Conservation (phyloP, 2,329 filamentous ascomycete genomes). For the Aspergillus luchuensis region DNA sequence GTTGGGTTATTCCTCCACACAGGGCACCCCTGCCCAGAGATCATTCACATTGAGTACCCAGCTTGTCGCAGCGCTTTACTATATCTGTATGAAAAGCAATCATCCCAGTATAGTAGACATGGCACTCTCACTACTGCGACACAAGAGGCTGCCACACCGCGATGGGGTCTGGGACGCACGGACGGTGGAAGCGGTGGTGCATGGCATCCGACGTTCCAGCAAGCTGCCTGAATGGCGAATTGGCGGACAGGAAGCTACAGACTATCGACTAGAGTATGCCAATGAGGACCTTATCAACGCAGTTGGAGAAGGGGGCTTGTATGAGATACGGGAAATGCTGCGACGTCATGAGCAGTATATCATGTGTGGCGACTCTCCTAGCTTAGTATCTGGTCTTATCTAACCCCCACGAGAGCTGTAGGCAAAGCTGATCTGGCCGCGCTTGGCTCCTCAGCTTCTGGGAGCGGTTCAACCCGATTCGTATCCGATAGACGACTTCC, state of each 20-base stretch:
- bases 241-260: not conserved
- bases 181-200: slow-evolving; percentile 7
- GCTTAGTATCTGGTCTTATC: too few relatives aligned
- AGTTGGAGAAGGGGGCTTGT: not conserved
- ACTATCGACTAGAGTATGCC: not conserved
- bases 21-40: not conserved
- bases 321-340: not conserved
- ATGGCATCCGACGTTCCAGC: not conserved
- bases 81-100: slow-evolving; percentile 26
- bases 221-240: not conserved
- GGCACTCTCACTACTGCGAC: slow-evolving; percentile 21
- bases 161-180: slow-evolving; percentile 29
- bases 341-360: not conserved
- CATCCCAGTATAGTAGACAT: slow-evolving; percentile 11
- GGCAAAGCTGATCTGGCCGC: too few relatives aligned
- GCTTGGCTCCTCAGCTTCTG: too few relatives aligned
- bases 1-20: not conserved
- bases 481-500: too few relatives aligned
- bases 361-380: too few relatives aligned
- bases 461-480: too few relatives aligned
- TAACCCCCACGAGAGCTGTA: too few relatives aligned
- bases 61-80: slow-evolving; percentile 27
- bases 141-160: slow-evolving; percentile 17
- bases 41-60: slow-evolving; percentile 27
- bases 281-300: not conserved